A percentile compares a stretch with the other conserved stretches of the same genome.
These are phyloP conservation scores for Globisporangium apiculatum DNA, from an alignment of 352 stramenopile genomes.

Conservation along the genomic window DNA sequence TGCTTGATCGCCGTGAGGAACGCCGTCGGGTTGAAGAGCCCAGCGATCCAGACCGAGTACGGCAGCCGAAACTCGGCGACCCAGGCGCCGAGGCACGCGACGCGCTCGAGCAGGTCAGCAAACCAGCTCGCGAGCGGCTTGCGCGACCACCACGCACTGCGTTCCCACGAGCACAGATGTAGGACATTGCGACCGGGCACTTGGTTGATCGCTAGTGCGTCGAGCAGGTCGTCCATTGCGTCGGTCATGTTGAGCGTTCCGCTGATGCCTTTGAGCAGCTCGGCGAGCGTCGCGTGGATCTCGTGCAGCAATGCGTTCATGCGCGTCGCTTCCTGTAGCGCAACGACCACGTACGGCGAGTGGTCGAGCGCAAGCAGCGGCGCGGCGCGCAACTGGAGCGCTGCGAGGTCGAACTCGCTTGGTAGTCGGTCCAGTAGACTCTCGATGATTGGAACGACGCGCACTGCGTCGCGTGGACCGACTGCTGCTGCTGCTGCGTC, in stretches of 20 bases:
- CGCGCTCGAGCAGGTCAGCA: constrained; percentile 66
- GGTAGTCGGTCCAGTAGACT: constrained; percentile 53
- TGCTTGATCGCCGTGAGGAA: constrained; percentile 85
- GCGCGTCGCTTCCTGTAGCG: constrained; percentile 70
- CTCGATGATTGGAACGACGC: constrained; percentile 45
- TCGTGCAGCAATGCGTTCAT: constrained; percentile 66
- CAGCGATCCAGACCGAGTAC: constrained; percentile 78
- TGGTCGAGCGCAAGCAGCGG: constrained; percentile 53
- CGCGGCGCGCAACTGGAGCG: constrained; percentile 41
- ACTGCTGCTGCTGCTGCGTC: constrained; percentile 1
- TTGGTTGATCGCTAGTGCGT: constrained; percentile 60
- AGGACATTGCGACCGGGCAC: constrained; percentile 69
- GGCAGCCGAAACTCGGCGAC: constrained; percentile 58
- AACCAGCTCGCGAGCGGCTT: constrained; percentile 82
- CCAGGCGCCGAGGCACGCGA: constrained; percentile 61
- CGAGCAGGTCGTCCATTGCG: constrained; percentile 83
- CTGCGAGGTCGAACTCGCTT: constrained; percentile 42
- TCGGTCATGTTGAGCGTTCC: constrained; percentile 86
- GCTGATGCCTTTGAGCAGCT: constrained; percentile 77
- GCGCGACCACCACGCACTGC: constrained; percentile 77
- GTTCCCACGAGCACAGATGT: constrained; percentile 72
- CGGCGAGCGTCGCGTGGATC: constrained; percentile 50
- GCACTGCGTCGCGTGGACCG: constrained; percentile 20
- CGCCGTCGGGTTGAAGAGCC: constrained; percentile 77
- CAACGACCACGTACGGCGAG: constrained; percentile 78